Percentiles rank a stretch among this genome's conserved stretches.
phyloP scores from a whole-genome alignment of 768 basidiomycete species.

The Russula earlei region DNA sequence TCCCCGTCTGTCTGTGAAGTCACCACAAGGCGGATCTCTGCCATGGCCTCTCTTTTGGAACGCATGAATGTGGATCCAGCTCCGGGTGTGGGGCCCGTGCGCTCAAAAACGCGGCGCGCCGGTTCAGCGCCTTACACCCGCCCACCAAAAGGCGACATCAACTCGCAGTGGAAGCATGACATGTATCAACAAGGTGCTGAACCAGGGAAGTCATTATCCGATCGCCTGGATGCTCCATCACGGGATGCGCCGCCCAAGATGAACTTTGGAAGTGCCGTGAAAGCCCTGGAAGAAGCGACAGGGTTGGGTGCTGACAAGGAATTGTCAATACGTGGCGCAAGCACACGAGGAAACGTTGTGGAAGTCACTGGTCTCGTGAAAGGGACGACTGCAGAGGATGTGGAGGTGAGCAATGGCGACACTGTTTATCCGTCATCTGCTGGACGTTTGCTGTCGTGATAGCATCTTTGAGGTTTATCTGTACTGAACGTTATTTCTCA shows the following conservation, averaged over 20 bases:
- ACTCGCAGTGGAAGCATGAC: constrained; percentile 19
- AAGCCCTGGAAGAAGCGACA: constrained; percentile 18
- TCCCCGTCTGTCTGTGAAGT: neutral
- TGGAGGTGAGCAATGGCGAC: constrained; percentile 9
- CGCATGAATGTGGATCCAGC: constrained; percentile 18
- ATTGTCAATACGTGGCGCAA: constrained; percentile 20
- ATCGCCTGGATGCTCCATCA: constrained; percentile 9
- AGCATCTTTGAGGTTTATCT: neutral
- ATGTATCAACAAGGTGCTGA: constrained; percentile 10
- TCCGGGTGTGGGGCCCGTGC: constrained; percentile 14
- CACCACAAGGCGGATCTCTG: no score
- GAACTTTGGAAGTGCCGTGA: constrained; percentile 18
- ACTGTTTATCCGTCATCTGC: neutral
- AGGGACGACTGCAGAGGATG: constrained; percentile 21
- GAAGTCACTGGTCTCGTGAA: constrained; percentile 20
- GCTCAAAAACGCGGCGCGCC: constrained; percentile 15
- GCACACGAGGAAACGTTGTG: constrained; percentile 19
- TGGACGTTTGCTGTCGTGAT: neutral
- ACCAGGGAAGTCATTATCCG: constrained; percentile 12
- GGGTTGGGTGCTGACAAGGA: constrained; percentile 4
- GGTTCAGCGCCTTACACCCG: constrained; percentile 18
- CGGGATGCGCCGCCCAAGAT: constrained; percentile 15
- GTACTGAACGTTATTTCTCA: neutral
- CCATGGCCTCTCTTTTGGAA: constrained; percentile 20
- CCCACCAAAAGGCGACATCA: constrained; percentile 18